Evolutionary conservation across 805 yeast species (phyloP).

Genomic region (Cyberlindnera mrakii): DNA sequence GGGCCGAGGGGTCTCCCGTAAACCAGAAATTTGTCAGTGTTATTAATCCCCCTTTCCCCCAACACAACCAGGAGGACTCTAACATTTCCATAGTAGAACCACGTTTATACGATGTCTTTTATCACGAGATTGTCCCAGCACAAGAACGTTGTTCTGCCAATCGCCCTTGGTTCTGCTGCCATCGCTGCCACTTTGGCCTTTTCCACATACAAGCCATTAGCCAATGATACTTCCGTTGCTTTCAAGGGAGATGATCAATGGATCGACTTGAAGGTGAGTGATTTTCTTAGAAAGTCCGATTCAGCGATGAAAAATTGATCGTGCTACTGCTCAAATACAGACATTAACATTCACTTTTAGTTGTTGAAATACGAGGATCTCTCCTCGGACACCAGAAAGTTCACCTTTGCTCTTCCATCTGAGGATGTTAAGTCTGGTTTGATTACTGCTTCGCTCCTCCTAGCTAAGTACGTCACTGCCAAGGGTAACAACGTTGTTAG

Average conservation of each 20-base stretch:
- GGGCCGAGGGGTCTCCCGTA: no score
- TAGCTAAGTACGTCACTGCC: slow-evolving; percentile 76
- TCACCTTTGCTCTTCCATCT: slow-evolving; percentile 63
- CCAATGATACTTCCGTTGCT: slow-evolving; percentile 38
- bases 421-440: slow-evolving; percentile 70
- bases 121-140: slow-evolving; percentile 18
- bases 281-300: neutral
- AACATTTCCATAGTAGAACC: neutral
- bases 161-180: slow-evolving; percentile 44
- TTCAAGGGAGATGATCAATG: slow-evolving; percentile 63
- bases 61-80: no score
- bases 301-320: neutral
- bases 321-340: neutral
- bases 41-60: neutral
- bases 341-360: slow-evolving; percentile 2
- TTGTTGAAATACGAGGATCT: slow-evolving; percentile 40
- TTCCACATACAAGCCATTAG: slow-evolving; percentile 27
- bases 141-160: slow-evolving; percentile 25
- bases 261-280: slow-evolving; percentile 52
- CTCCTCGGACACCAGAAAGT: slow-evolving; percentile 59
- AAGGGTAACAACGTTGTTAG: slow-evolving; percentile 83
- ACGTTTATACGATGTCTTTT: slow-evolving; percentile 19
- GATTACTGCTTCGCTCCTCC: slow-evolving; percentile 67
- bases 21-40: neutral
- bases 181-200: slow-evolving; percentile 29